Evolutionary conservation across 345 rosid genomes (phyloP), one percentile per base, ranked within the genome.

Genomic region (Reutealis trisperma): DNA sequence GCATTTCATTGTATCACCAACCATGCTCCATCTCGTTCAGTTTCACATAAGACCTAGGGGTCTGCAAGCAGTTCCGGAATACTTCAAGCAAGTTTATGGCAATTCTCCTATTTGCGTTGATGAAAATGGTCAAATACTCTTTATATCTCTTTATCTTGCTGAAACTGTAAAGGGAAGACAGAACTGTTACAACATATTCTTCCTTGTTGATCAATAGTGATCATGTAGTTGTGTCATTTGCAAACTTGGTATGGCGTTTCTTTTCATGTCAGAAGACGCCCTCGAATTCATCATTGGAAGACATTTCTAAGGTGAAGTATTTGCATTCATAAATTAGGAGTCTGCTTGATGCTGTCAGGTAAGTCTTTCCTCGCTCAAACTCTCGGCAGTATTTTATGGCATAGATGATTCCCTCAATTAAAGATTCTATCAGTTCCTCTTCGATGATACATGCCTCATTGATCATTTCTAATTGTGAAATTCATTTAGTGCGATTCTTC

Each of bases 311-410:
- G 75, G 80, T 85, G 49, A n/a, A 78, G 57, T 87, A 71, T 79
- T 37, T 89, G 78, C 78, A 81, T 25, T 79, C 85, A 27, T 81
- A 83, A 79, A 88, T 88, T 14, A 89, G 85, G 18, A 76, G 82
- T 73, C 32, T 82, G 78, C 91, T 86, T 55, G 87, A 84, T 44
- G 80, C 85, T 25, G 42, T 88, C 27, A 87, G 90, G 95, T 91
- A 77, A 10, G 22, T 24, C 18, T 57, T 57, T 8, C 45, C 45
- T 42, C 45, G 6, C 45, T 42, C 45, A 0, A 42, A 42, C 9
- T 42, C 45, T 42, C 0, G 45, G 45, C 45, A 42, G 45, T 8
- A 42, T 5, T 5, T 42, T 42, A 5, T 42, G 45, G 9, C 45
- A 42, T 42, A 0, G 30, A 27, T 0, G 30, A 27, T 27, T 27